These are phyloP conservation scores for Sporothrix humicola DNA, from an alignment of 2,329 filamentous ascomycete genomes.

Conservation along the genomic window DNA sequence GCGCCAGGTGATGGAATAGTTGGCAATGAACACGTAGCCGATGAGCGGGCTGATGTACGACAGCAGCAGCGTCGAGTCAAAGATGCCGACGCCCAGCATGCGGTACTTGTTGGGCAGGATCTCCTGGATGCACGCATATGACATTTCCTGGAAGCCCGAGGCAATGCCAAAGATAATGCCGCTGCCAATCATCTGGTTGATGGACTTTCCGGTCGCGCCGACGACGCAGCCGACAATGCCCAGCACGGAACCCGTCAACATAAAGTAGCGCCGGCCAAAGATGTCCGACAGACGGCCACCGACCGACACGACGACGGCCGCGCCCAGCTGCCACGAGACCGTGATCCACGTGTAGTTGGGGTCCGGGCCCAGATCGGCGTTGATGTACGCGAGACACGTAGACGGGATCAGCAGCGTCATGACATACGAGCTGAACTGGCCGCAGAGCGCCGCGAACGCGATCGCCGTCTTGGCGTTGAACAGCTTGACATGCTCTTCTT, in stretches of 20 bases:
- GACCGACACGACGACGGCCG: slow-evolving; percentile 38
- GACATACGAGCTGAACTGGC: slow-evolving; percentile 37
- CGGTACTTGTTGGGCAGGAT: slow-evolving; percentile 33
- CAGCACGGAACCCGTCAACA: slow-evolving; percentile 27
- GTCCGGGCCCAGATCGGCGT: slow-evolving; percentile 45
- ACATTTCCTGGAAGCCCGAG: slow-evolving; percentile 40
- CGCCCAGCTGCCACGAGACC: slow-evolving; percentile 44
- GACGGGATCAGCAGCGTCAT: slow-evolving; percentile 42
- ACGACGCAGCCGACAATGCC: slow-evolving; percentile 27
- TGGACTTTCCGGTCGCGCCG: slow-evolving; percentile 29
- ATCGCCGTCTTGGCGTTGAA: slow-evolving; percentile 24
- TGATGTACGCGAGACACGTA: slow-evolving; percentile 44
- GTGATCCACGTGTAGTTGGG: slow-evolving; percentile 46
- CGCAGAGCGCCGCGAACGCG: slow-evolving; percentile 32
- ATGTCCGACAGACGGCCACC: slow-evolving; percentile 31
- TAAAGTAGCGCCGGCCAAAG: slow-evolving; percentile 34
- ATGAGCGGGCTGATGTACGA: slow-evolving; percentile 37
- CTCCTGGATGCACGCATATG: slow-evolving; percentile 43
- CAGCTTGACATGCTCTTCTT: neutral
- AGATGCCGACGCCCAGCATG: slow-evolving; percentile 28
- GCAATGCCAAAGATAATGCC: slow-evolving; percentile 30
- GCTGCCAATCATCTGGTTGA: slow-evolving; percentile 31
- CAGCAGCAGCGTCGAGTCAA: slow-evolving; percentile 28
- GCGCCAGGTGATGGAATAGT: slow-evolving; percentile 41
- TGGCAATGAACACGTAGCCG: slow-evolving; percentile 45